Conservation (phyloP, 768 basidiomycete genomes). For the Agrocybe pediades region DNA sequence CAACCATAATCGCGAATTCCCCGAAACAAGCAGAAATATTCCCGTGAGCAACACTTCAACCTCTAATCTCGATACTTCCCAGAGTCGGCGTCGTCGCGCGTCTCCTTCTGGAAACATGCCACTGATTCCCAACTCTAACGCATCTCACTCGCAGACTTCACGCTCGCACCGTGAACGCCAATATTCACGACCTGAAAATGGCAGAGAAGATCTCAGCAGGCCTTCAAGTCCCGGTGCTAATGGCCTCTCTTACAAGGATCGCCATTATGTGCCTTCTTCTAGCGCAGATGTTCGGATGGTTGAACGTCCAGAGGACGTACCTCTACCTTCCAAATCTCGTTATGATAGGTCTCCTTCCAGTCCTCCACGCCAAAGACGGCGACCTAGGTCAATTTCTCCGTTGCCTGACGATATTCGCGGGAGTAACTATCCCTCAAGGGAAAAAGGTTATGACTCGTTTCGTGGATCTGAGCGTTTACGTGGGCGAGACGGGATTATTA, state of each 20-base stretch:
- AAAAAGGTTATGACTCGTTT: constrained; percentile 18
- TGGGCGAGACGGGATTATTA: constrained; percentile 25
- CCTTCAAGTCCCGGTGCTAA: constrained; percentile 13
- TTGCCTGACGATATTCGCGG: constrained; percentile 15
- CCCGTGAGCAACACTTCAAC: constrained; percentile 39
- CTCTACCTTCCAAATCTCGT: constrained; percentile 16
- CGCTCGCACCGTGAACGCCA: constrained; percentile 17
- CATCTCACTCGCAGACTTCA: constrained; percentile 27
- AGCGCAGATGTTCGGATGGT: constrained; percentile 7
- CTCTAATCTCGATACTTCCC: constrained; percentile 24
- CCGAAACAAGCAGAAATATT: constrained; percentile 59
- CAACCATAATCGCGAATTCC: constrained; percentile 59
- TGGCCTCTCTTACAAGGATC: constrained; percentile 55
- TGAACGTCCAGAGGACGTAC: constrained; percentile 8
- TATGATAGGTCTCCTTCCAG: constrained; percentile 30
- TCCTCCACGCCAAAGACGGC: constrained; percentile 28
- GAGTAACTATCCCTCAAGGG: constrained; percentile 19
- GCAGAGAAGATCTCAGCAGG: constrained; percentile 8
- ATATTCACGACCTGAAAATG: constrained; percentile 20
- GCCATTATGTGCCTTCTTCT: constrained; percentile 46
- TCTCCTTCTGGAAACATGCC: constrained; percentile 24
- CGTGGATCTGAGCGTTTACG: constrained; percentile 27
- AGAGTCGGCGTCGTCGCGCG: constrained; percentile 25
- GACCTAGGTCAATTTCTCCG: constrained; percentile 28
- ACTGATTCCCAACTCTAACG: constrained; percentile 29